Evolutionary conservation across 257 asterid species (phyloP), one percentile per base, ranked within the genome.

Genomic region (Rhazya stricta): DNA sequence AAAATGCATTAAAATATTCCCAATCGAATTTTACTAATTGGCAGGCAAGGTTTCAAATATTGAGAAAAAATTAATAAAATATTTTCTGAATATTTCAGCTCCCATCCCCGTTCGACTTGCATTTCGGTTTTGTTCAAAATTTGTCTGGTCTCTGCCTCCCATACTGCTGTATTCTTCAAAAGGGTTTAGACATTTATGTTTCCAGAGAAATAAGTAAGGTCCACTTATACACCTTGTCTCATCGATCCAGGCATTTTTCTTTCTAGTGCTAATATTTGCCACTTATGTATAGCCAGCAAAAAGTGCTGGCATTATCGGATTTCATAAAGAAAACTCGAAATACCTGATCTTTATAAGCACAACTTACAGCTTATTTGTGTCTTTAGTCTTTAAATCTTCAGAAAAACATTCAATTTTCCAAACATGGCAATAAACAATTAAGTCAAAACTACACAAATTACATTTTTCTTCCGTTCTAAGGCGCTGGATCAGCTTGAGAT

Each of bases 401-500:
- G 27, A 56, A 37, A 19, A 13, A 13, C 23, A n/a, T 11, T 3
- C 6, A 11, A 9, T 29, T n/a, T n/a, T 39, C 6, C 25, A 21
- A 65, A 36, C 37, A 30, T 13, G 18, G 29, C 19, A n/a, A 42
- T 56, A 39, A 19, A 54, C 37, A 57, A 41, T 3, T 5, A 51
- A 37, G 21, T 39, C 10, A 27, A 58, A 41, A 16, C 36, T 75
- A 4, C 15, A 56, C 34, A 56, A 21, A 6, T 16, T 63, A 34
- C 45, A 39, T 0, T 18, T 30, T 9, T 66, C 67, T 65, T 37
- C 30, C 37, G 3, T 37, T 37, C 48, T 21, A 58, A 69, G 75
- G 46, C 37, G 57, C 23, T 42, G 67, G 78, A 66, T 86, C 88
- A 83, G 79, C 84, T 82, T 56, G 81, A 81, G 74, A 71, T 60